Conservation (phyloP, 768 basidiomycete species). For the Phlegmacium glaucopus region DNA sequence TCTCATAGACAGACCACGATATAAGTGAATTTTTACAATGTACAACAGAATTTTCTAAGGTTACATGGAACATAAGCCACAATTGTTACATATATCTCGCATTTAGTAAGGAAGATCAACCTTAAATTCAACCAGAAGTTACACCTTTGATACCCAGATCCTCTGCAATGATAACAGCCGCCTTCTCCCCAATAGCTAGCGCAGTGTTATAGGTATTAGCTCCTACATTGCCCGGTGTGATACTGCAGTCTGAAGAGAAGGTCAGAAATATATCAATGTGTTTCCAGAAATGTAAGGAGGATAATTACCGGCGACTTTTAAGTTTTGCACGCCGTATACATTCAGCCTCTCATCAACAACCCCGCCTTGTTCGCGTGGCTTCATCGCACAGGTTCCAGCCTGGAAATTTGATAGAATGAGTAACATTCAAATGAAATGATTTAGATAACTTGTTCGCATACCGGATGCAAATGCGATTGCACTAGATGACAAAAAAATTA, state of each 20-base stretch:
- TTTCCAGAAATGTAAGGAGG: background rate
- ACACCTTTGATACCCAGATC: slow-evolving; percentile 32
- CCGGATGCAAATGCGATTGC: slow-evolving; percentile 42
- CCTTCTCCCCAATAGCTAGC: slow-evolving; percentile 54
- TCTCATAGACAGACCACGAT: too few relatives aligned
- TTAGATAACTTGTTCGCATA: slow-evolving; percentile 10
- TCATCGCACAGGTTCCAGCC: slow-evolving; percentile 26
- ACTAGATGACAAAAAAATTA: slow-evolving; percentile 18
- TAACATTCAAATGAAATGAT: background rate
- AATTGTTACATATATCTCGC: too few relatives aligned
- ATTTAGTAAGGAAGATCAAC: background rate
- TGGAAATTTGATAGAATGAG: background rate
- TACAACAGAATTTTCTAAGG: too few relatives aligned
- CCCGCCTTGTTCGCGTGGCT: slow-evolving; percentile 22
- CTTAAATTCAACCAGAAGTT: background rate
- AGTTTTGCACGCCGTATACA: slow-evolving; percentile 26
- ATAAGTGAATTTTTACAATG: too few relatives aligned
- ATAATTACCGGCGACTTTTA: slow-evolving; percentile 25
- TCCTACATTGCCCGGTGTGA: slow-evolving; percentile 28
- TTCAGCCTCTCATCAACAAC: slow-evolving; percentile 27
- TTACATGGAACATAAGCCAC: too few relatives aligned
- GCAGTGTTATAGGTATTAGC: slow-evolving; percentile 36
- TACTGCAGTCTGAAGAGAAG: slow-evolving; percentile 19
- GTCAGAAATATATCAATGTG: background rate
- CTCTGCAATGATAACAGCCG: slow-evolving; percentile 49